These are phyloP conservation scores for Tetraselmis striata DNA, from an alignment of 139 green algal species.

Conservation along the genomic window DNA sequence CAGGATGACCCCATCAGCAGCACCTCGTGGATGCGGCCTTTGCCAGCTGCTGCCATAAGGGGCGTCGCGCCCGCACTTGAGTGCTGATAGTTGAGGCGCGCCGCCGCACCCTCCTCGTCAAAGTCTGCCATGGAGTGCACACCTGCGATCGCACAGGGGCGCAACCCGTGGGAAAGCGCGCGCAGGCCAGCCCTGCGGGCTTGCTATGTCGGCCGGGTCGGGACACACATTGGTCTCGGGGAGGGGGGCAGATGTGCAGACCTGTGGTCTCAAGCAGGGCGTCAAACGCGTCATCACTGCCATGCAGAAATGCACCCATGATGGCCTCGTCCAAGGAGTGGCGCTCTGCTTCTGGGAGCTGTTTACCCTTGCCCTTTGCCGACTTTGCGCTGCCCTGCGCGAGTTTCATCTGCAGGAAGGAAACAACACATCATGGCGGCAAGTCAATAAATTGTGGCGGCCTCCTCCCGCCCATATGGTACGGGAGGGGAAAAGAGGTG, in stretches of 20 bases:
- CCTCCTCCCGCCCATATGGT: too few species aligned
- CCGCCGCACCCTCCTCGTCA: slow-evolving; percentile 17
- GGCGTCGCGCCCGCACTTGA: slow-evolving; percentile 49
- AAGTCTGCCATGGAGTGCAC: slow-evolving; percentile 3
- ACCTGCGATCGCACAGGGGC: too few species aligned
- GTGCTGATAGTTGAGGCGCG: slow-evolving; percentile 35
- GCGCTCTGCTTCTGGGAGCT: background rate
- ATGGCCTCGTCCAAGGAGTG: slow-evolving; percentile 26
- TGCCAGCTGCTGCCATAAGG: slow-evolving; percentile 70
- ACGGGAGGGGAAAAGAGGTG: too few species aligned
- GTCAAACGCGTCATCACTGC: slow-evolving; percentile 36
- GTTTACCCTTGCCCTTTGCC: background rate
- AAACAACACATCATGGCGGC: too few species aligned
- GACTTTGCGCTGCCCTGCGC: background rate
- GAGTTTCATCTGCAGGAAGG: too few species aligned
- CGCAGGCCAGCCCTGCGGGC: too few species aligned
- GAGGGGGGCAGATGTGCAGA: too few species aligned
- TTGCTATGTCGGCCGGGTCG: too few species aligned
- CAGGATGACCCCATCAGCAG: too few species aligned
- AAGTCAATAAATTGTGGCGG: too few species aligned
- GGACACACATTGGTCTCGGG: too few species aligned
- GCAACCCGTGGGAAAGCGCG: too few species aligned
- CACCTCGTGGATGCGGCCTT: slow-evolving; percentile 49
- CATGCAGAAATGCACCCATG: slow-evolving; percentile 1
- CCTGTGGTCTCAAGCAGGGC: slow-evolving; percentile 37